Percentiles rank a stretch among this genome's conserved stretches.
These are phyloP conservation scores for Cadophora sp. DNA, from an alignment of 2,329 filamentous ascomycete genomes.

Conservation along the genomic window DNA sequence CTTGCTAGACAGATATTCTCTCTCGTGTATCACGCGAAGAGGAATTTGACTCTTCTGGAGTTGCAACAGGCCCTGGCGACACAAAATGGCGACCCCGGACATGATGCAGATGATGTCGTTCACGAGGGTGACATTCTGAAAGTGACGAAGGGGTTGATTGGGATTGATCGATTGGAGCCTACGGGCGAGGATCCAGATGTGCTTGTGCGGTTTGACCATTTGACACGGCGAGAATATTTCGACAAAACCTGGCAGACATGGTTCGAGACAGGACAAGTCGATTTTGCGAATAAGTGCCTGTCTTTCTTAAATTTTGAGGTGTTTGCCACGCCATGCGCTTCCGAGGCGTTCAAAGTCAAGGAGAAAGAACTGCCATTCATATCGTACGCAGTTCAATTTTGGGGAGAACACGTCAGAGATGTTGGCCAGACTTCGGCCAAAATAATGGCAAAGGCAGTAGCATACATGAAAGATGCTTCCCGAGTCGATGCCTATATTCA, in stretches of 20 bases:
- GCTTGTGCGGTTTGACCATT: conserved; percentile 28
- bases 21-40: conserved; percentile 43
- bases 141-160: conserved; percentile 30
- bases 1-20: conserved; percentile 38
- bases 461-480: conserved; percentile 25
- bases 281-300: conserved; percentile 27
- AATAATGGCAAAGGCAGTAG: conserved; percentile 18
- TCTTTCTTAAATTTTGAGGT: conserved; percentile 25
- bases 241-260: conserved; percentile 19
- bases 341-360: conserved; percentile 25
- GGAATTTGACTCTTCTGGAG: conserved; percentile 40
- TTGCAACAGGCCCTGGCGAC: conserved; percentile 46
- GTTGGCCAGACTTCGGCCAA: conserved; percentile 15
- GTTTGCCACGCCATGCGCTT: conserved; percentile 24
- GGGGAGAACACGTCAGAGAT: conserved; percentile 36
- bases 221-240: conserved; percentile 28
- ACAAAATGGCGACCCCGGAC: conserved; percentile 26
- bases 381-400: conserved; percentile 37
- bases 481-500: conserved; percentile 33
- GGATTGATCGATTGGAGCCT: conserved; percentile 19
- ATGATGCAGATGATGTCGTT: conserved; percentile 25
- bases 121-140: conserved; percentile 30
- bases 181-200: conserved; percentile 5
- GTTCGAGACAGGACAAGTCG: conserved; percentile 24
- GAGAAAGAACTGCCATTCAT: conserved; percentile 34